These are phyloP conservation scores for Helotiales sp. DNA, from an alignment of 2,329 filamentous ascomycete species.

Conservation along the genomic window DNA sequence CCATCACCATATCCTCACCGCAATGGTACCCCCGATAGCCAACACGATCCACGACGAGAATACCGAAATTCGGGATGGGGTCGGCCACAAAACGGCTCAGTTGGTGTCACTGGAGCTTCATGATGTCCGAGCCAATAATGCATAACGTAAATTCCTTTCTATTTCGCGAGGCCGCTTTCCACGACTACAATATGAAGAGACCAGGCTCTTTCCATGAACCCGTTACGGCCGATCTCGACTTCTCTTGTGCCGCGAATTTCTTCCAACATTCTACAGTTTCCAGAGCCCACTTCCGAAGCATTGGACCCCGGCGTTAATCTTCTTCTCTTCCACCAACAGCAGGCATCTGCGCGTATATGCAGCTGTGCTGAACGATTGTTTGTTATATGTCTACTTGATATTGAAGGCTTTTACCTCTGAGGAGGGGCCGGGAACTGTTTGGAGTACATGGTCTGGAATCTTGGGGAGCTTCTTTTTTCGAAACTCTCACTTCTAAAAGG, in stretches of 20 bases:
- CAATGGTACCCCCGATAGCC: constrained; percentile 43
- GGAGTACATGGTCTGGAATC: constrained; percentile 39
- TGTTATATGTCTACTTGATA: constrained; percentile 36
- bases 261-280: constrained; percentile 25
- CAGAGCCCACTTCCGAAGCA: constrained; percentile 30
- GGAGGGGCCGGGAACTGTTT: constrained; percentile 34
- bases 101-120: constrained; percentile 42
- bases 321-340: constrained; percentile 24
- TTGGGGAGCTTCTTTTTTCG: constrained; percentile 21
- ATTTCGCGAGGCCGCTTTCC: constrained; percentile 27
- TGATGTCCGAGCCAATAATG: constrained; percentile 32
- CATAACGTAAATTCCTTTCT: constrained; percentile 36
- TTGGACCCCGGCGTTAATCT: constrained; percentile 36
- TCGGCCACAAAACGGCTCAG: constrained; percentile 42
- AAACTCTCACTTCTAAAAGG: constrained; percentile 2
- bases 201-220: constrained; percentile 26
- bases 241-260: constrained; percentile 25
- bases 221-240: constrained; percentile 31
- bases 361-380: constrained; percentile 33
- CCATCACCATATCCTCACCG: constrained; percentile 37
- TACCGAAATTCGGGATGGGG: constrained; percentile 44
- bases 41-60: constrained; percentile 37
- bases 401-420: constrained; percentile 25
- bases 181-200: constrained; percentile 21
- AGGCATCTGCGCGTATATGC: constrained; percentile 30